A percentile compares a stretch with the other conserved stretches of the same genome.
phyloP scores from a whole-genome alignment of 2,329 filamentous ascomycete species.

The Neonectria neomacrospora region DNA sequence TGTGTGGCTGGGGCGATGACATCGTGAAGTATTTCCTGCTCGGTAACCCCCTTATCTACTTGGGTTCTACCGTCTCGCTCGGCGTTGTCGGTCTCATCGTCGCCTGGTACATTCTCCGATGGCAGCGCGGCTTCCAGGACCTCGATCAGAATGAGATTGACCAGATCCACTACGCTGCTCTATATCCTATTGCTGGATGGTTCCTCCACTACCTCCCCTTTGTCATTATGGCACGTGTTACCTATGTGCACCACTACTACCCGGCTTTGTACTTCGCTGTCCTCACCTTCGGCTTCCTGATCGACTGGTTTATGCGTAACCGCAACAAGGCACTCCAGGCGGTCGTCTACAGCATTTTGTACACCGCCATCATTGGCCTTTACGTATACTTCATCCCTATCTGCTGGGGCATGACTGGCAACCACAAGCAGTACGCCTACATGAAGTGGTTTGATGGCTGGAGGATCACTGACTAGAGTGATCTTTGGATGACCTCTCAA shows the following conservation, averaged over 20 bases:
- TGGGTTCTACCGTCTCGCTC: constrained; percentile 86
- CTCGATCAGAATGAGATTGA: constrained; percentile 84
- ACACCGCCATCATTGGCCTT: constrained; percentile 78
- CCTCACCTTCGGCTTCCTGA: constrained; percentile 84
- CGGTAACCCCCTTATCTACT: constrained; percentile 96
- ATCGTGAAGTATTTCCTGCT: constrained; percentile 99
- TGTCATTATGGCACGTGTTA: constrained; percentile 97
- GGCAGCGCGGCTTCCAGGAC: constrained; percentile 94
- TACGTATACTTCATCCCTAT: constrained; percentile 94
- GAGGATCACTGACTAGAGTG: constrained; percentile 75
- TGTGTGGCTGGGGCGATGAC: constrained; percentile 98
- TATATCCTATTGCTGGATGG: constrained; percentile 95
- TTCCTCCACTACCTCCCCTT: constrained; percentile 96
- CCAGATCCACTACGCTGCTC: constrained; percentile 90
- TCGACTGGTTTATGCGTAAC: constrained; percentile 83
- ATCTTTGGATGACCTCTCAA: constrained; percentile 5
- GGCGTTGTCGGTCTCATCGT: constrained; percentile 78
- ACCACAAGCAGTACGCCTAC: constrained; percentile 85
- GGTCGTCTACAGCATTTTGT: constrained; percentile 78
- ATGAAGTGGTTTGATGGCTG: constrained; percentile 93
- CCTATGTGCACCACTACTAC: constrained; percentile 99
- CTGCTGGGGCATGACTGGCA: constrained; percentile 94
- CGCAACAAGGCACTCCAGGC: constrained; percentile 72
- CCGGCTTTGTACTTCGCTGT: constrained; percentile 98
- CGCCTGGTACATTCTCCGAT: constrained; percentile 88